Base-by-base conservation (phyloP, 495 filamentous ascomycete genomes). In the Aspergillus bridgeri region DNA sequence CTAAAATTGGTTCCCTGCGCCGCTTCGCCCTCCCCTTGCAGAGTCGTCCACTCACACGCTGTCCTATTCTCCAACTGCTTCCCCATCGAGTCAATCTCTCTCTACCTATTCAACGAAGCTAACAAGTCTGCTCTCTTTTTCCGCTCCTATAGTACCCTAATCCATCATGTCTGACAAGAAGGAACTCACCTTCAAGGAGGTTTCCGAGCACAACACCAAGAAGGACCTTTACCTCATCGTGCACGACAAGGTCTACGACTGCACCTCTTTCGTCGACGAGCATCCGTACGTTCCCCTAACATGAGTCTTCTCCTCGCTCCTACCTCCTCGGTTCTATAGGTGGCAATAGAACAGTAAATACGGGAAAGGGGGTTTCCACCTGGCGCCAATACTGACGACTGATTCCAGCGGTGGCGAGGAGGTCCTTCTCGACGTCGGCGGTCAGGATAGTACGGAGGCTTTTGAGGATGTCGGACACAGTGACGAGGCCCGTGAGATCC, bases 391-490 rank as follows among this genome's bases (percentile, higher is more conserved):
- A 38, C 48, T 52, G 42, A 58, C 42, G 47, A 43, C n/a, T 6
- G 38, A 25, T 54, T 24, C 57, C 69, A 98, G 94, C 52, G 95
- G 95, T 80, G 94, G 94, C 76, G 95, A 98, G 77, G 95, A 99
- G 81, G 94, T 98, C 64, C 79, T 99, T 27, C 84, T 98, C 64
- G 95, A 99, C 69, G 92, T 98, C 61, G 94, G 81, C 67, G 94
- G 94, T 68, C 91, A 96, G 77, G 94, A 99, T 77, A 89, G 91
- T 65, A 96, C 94, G 65, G 95, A 98, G 76, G 92, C 94, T 56
- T 99, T 99, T 73, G 94, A 99, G 80, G 95, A 99, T 76, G 95
- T 99, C 71, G 95, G 95, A 60, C 95, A 99, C 87, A 94, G 89
- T 72, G 95, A 99, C 73, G 95, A 99, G 81, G 95, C 95, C 58